Percentiles rank a stretch among this genome's conserved stretches.
phyloP scores from a whole-genome alignment of 2,329 filamentous ascomycete genomes.

The Tolypocladium nubicola region DNA sequence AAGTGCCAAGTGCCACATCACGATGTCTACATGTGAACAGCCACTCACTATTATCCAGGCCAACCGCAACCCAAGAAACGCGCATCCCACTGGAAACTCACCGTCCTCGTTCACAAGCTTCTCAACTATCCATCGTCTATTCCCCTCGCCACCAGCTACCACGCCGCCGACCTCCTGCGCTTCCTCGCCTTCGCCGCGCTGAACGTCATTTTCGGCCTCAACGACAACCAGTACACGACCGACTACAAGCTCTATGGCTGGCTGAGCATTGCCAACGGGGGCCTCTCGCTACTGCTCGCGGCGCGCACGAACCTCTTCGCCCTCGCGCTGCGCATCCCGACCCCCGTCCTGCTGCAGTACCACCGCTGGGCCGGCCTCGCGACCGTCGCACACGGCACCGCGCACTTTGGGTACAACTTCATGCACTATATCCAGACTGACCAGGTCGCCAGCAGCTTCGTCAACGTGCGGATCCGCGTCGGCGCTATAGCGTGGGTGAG shows the following conservation, averaged over 20 bases:
- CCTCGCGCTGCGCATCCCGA: slow-evolving; percentile 10
- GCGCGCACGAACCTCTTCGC: slow-evolving; percentile 12
- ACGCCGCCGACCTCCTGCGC: slow-evolving; percentile 8
- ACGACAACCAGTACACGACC: slow-evolving; percentile 11
- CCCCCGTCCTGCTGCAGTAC: slow-evolving; percentile 8
- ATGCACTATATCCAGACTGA: slow-evolving; percentile 10
- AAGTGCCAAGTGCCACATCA: too few species aligned
- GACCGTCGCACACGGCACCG: slow-evolving; percentile 10
- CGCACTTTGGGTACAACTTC: slow-evolving; percentile 10
- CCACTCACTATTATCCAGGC: neutral
- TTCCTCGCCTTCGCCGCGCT: slow-evolving; percentile 9
- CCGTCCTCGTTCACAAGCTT: neutral
- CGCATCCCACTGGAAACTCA: neutral
- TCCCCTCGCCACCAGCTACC: slow-evolving; percentile 4
- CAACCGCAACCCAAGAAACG: neutral
- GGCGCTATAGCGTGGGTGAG: slow-evolving; percentile 11
- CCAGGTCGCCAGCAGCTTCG: slow-evolving; percentile 8
- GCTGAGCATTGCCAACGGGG: slow-evolving; percentile 14
- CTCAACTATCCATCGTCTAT: neutral
- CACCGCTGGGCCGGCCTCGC: slow-evolving; percentile 13
- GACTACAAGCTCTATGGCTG: slow-evolving; percentile 17
- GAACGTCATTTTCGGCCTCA: slow-evolving; percentile 12
- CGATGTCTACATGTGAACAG: neutral
- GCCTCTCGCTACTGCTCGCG: slow-evolving; percentile 12
- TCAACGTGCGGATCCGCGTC: slow-evolving; percentile 7